Percentiles rank a stretch among this genome's conserved stretches.
Evolutionary conservation across 176 grass and related monocot species (phyloP).

Genomic region (Saccharum spontaneum): DNA sequence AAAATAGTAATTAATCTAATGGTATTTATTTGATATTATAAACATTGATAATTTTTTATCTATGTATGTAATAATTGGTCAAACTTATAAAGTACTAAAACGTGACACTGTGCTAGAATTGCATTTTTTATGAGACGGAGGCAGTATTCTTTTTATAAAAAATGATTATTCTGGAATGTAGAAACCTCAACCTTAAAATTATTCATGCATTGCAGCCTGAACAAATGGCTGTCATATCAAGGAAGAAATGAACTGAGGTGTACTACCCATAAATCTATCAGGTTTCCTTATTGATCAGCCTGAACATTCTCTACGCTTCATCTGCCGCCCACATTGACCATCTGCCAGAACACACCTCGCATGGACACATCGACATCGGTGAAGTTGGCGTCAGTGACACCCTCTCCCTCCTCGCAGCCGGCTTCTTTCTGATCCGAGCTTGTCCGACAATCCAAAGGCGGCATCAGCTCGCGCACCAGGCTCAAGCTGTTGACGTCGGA

Average conservation of each 20-base stretch:
- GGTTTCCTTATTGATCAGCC: neutral
- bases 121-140: no score
- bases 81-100: no score
- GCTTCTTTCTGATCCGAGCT: neutral
- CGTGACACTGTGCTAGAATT: no score
- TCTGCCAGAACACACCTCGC: conserved; percentile 48
- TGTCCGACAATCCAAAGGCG: neutral
- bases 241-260: no score
- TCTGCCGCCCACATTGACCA: conserved; percentile 35
- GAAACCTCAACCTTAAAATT: neutral
- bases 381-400: neutral
- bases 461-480: conserved; percentile 3
- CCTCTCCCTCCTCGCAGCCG: neutral
- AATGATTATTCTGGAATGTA: neutral
- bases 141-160: no score
- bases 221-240: no score
- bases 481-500: conserved; percentile 43
- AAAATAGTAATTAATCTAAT: no score
- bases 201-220: neutral
- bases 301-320: neutral
- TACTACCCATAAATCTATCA: no score
- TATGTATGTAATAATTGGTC: no score
- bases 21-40: no score
- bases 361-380: conserved; percentile 37
- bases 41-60: no score